These are phyloP conservation scores for Xerocomus spinulosus DNA, from an alignment of 768 basidiomycete genomes.

Conservation along the genomic window DNA sequence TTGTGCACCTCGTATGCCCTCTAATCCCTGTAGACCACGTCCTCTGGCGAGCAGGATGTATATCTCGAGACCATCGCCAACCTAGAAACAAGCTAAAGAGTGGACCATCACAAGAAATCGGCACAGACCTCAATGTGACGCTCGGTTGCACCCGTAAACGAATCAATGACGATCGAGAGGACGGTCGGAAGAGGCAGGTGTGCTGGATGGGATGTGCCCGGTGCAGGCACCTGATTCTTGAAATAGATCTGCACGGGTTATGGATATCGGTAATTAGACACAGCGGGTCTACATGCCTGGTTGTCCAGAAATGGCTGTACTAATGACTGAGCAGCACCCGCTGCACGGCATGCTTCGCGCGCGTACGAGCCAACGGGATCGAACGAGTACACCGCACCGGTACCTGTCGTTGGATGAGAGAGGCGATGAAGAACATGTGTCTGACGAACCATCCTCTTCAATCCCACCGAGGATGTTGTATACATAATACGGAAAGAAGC, in stretches of 20 bases:
- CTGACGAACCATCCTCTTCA: slow-evolving; percentile 84
- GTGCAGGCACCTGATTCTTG: slow-evolving; percentile 84
- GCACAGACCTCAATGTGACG: slow-evolving; percentile 92
- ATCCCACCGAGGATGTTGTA: slow-evolving; percentile 96
- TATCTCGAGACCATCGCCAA: slow-evolving; percentile 94
- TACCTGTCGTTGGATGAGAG: slow-evolving; percentile 46
- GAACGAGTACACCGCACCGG: slow-evolving; percentile 99
- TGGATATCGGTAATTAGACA: background rate
- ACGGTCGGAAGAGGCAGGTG: slow-evolving; percentile 81
- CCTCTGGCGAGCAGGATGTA: slow-evolving; percentile 78
- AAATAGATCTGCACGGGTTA: slow-evolving; percentile 76
- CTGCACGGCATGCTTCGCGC: slow-evolving; percentile 93
- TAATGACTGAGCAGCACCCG: slow-evolving; percentile 90
- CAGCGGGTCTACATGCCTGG: slow-evolving; percentile 78
- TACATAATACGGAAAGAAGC: slow-evolving; percentile 98
- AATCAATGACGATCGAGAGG: slow-evolving; percentile 85
- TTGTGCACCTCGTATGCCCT: slow-evolving; percentile 49
- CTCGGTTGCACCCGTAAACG: slow-evolving; percentile 96
- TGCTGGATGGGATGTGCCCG: slow-evolving; percentile 67
- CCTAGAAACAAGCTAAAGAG: slow-evolving; percentile 40
- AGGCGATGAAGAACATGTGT: background rate
- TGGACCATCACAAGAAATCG: slow-evolving; percentile 1
- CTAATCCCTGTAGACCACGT: slow-evolving; percentile 55
- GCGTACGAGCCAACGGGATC: slow-evolving; percentile 99
- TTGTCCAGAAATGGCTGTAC: slow-evolving; percentile 99